phyloP scores from a whole-genome alignment of 768 basidiomycete genomes.

The Kwoniella sp. region DNA sequence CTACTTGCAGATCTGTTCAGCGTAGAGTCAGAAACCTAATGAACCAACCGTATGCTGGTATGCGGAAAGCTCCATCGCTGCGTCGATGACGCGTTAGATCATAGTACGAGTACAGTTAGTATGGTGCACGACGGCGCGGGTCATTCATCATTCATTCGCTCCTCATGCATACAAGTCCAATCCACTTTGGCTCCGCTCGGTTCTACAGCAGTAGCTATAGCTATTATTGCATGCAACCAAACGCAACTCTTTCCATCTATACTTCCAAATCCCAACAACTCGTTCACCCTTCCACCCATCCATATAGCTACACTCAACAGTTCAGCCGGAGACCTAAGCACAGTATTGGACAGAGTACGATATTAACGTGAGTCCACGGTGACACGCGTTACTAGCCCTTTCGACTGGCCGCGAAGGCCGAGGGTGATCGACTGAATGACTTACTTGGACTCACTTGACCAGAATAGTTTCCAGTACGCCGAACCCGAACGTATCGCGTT shows the following conservation, averaged over 20 bases:
- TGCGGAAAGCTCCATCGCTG: too few species aligned
- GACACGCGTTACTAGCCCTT: not conserved
- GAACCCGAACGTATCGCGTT: not conserved
- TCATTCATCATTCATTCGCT: too few species aligned
- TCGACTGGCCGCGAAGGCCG: not conserved
- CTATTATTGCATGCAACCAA: too few species aligned
- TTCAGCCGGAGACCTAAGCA: too few species aligned
- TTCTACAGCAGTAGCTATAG: too few species aligned
- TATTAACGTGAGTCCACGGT: not conserved
- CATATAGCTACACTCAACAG: too few species aligned
- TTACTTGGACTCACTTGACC: too few species aligned
- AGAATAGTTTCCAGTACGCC: too few species aligned
- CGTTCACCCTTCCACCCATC: not conserved
- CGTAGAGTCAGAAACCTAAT: not conserved
- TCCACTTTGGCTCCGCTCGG: not conserved
- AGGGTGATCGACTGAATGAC: not conserved
- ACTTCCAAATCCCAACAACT: not conserved
- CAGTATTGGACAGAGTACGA: not conserved
- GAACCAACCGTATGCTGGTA: too few species aligned
- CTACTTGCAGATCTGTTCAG: not conserved
- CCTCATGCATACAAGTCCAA: too few species aligned
- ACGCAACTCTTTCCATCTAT: not conserved
- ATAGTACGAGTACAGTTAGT: too few species aligned
- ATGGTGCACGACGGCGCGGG: too few species aligned
- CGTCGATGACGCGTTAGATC: constrained; percentile 6